Evolutionary conservation across 1,139 yeast species (phyloP).

Genomic region (Blastobotrys capitulatus): DNA sequence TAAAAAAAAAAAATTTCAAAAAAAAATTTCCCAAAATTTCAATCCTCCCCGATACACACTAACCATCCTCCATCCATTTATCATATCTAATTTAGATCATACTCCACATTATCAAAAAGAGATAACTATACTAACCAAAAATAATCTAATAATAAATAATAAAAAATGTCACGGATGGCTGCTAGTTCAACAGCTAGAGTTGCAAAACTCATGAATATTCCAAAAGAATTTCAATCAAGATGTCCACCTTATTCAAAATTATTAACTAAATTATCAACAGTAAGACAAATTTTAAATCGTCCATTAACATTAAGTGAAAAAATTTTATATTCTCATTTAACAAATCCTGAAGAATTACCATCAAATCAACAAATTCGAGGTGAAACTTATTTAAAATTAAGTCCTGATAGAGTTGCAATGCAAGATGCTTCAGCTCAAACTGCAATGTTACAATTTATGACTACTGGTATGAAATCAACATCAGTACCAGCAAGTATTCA

Average conservation of each 20-base stretch:
- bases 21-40: too few species aligned
- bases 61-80: too few species aligned
- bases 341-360: constrained; percentile 73
- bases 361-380: constrained; percentile 57
- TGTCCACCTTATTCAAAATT: constrained; percentile 86
- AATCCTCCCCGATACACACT: too few species aligned
- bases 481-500: constrained; percentile 94
- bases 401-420: constrained; percentile 99
- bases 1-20: too few species aligned
- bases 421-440: constrained; percentile 99
- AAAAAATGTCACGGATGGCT: constrained; percentile 14
- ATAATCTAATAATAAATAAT: too few species aligned
- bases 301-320: constrained; percentile 93
- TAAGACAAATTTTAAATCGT: constrained; percentile 58
- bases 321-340: constrained; percentile 85
- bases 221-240: constrained; percentile 52
- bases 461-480: constrained; percentile 81
- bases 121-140: too few species aligned
- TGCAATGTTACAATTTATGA: constrained; percentile 95
- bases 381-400: constrained; percentile 72
- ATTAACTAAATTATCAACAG: constrained; percentile 54
- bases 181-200: constrained; percentile 12
- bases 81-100: too few species aligned
- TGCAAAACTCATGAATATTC: constrained; percentile 7
- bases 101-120: too few species aligned